Evolutionary conservation across 169 alveolate genomes (phyloP).

Genomic region (Plasmodium sp.): DNA sequence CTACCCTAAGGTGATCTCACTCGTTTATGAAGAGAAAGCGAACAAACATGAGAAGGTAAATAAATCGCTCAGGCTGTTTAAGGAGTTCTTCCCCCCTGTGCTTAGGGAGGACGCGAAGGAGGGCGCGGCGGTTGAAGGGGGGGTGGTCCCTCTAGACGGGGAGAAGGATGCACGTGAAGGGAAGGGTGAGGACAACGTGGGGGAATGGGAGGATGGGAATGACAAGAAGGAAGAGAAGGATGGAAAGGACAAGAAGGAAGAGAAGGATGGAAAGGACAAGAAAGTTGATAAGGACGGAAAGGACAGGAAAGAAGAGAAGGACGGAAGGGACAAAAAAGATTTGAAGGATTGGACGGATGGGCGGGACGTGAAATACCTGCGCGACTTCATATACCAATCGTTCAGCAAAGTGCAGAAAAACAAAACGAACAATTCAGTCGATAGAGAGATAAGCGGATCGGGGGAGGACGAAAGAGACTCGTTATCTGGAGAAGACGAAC

Average conservation of each 20-base stretch:
- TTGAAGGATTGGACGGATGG: neutral
- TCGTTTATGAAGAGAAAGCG: constrained; percentile 21
- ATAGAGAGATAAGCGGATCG: neutral
- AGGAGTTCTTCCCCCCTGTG: constrained; percentile 33
- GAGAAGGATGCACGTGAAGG: neutral
- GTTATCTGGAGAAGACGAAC: neutral
- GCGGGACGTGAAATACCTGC: neutral
- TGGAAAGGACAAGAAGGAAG: neutral
- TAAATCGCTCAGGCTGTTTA: neutral
- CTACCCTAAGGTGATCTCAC: constrained; percentile 26
- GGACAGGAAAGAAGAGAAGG: neutral
- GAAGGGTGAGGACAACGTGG: neutral
- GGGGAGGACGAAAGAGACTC: neutral
- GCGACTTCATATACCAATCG: neutral
- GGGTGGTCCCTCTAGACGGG: neutral
- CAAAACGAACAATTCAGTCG: neutral
- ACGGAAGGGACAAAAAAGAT: neutral
- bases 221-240: neutral
- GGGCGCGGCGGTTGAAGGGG: neutral
- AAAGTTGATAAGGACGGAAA: neutral
- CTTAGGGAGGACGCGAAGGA: neutral
- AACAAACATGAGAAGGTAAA: constrained; percentile 24
- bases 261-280: neutral
- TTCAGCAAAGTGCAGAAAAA: neutral
- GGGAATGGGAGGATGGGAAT: neutral